Evolutionary conservation across 2,329 filamentous ascomycete species (phyloP), one percentile per base, ranked within the genome.

Genomic region (Coniochaeta ligniaria): DNA sequence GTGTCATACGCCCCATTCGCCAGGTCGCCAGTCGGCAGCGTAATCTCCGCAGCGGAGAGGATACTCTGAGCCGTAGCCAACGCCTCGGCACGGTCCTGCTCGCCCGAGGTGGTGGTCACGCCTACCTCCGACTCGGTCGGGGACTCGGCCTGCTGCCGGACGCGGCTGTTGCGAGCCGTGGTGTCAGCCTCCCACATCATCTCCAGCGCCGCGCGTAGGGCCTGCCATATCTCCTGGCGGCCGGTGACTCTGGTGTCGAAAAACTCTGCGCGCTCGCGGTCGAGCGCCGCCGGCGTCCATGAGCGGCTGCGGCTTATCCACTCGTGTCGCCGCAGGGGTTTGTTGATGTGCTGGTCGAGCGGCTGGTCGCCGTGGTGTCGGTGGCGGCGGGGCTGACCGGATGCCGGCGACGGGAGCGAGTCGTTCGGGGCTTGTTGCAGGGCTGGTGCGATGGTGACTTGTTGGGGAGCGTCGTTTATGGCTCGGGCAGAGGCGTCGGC

Each of bases 211-310:
- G 85, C 78, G 54, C 82, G 82, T 16, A 97, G 73, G 0, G 90
- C 88, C 66, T 85, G 85, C 94, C 94, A 98, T 28, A 95, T 83
- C 73, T 96, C 91, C 5, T 81, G 69, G 4, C 85, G 82, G 2
- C 92, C 92, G 0, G 89, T 90, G 17, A 96, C 91, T 55, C 92
- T 80, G 1, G 93, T 97, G 63, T 97, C 92, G 74, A 96, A 98
- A 79, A 96, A 97, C 63, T 92, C 92, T 57, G 76, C 77, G 57
- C 94, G 84, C 75, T 96, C 91, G 35, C 80, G 80, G 61, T 86
- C 83, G 2, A 96, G 78, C 59, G 88, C 78, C 17, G 75, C 70
- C n/a, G 83, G 84, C 1, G 90, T 92, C 90, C 90, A 96, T 17
- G 76, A 74, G 26, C 47, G 47, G 47, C 24, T 12, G 24, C 80